Conservation (phyloP, 2,329 filamentous ascomycete species). For the Ilyonectria mors-panacis region DNA sequence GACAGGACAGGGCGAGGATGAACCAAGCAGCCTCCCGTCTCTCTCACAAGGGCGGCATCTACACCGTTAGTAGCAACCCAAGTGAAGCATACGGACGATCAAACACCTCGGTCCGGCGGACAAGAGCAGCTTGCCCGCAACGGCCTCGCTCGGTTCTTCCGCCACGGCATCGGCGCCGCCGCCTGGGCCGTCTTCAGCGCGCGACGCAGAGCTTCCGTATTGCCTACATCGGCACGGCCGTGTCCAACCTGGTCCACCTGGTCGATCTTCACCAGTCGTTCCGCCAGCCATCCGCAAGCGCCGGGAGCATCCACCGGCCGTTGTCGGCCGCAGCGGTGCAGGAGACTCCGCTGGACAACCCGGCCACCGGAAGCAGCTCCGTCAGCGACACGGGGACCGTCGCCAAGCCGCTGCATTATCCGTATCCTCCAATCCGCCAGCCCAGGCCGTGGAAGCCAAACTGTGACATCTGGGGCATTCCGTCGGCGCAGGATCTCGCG, state of each 20-base stretch:
- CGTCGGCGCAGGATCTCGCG: constrained; percentile 39
- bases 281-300: constrained; percentile 41
- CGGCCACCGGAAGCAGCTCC: constrained; percentile 33
- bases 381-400: constrained; percentile 28
- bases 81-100: constrained; percentile 17
- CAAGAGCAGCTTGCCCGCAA: constrained; percentile 45
- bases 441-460: constrained; percentile 44
- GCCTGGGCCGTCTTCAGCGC: constrained; percentile 45
- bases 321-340: constrained; percentile 32
- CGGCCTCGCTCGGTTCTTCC: constrained; percentile 44
- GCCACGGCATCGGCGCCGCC: constrained; percentile 43
- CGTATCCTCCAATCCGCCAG: constrained; percentile 45
- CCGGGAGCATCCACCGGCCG: constrained; percentile 16
- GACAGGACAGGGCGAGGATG: constrained; percentile 8
- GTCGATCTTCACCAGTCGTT: constrained; percentile 45
- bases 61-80: constrained; percentile 9
- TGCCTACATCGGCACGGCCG: constrained; percentile 45
- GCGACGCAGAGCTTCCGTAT: constrained; percentile 46
- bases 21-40: not conserved
- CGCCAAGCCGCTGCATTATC: constrained; percentile 39
- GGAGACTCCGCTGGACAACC: constrained; percentile 32
- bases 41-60: constrained; percentile 23
- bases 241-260: constrained; percentile 43
- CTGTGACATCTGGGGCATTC: constrained; percentile 39
- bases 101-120: constrained; percentile 24